These are phyloP conservation scores for Cyberlindnera petersonii DNA, from an alignment of 805 yeast species.

Conservation along the genomic window DNA sequence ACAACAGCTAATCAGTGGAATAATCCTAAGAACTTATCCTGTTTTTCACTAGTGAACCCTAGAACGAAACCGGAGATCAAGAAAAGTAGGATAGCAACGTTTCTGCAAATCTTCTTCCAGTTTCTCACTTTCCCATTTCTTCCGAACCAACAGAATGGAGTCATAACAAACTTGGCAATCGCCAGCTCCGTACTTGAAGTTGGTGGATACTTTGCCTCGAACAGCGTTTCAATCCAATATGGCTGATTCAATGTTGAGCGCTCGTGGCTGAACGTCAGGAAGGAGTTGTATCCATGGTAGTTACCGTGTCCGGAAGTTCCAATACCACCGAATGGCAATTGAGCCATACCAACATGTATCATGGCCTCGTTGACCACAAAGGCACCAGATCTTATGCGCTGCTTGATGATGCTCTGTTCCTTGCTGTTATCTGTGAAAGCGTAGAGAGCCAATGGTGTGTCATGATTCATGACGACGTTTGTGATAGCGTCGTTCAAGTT, in stretches of 20 bases:
- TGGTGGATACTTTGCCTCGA: slow-evolving; percentile 69
- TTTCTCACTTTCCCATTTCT: slow-evolving; percentile 33
- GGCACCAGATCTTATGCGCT: slow-evolving; percentile 48
- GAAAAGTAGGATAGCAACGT: slow-evolving; percentile 9
- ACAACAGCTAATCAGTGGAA: too few species aligned
- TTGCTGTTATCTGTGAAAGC: slow-evolving; percentile 48
- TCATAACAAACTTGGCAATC: slow-evolving; percentile 27
- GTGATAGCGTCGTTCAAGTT: slow-evolving; percentile 42
- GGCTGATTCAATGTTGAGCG: slow-evolving; percentile 65
- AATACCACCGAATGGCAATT: slow-evolving; percentile 88
- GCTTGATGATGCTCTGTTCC: slow-evolving; percentile 47
- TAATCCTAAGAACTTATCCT: slow-evolving; percentile 10
- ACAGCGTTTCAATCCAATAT: slow-evolving; percentile 54
- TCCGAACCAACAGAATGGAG: slow-evolving; percentile 33
- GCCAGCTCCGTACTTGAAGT: slow-evolving; percentile 33
- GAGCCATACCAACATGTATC: slow-evolving; percentile 61
- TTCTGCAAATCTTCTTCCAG: slow-evolving; percentile 16
- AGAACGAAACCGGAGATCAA: slow-evolving; percentile 15
- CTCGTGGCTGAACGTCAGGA: slow-evolving; percentile 69
- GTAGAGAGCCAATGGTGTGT: slow-evolving; percentile 80
- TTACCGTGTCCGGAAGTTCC: slow-evolving; percentile 81
- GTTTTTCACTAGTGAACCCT: slow-evolving; percentile 15
- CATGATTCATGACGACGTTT: slow-evolving; percentile 45
- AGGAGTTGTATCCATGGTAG: slow-evolving; percentile 73
- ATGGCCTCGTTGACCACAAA: slow-evolving; percentile 63